Percentiles rank a stretch among this genome's conserved stretches.
These are phyloP conservation scores for Candida palmyrensis DNA, from an alignment of 805 yeast species.

Conservation along the genomic window DNA sequence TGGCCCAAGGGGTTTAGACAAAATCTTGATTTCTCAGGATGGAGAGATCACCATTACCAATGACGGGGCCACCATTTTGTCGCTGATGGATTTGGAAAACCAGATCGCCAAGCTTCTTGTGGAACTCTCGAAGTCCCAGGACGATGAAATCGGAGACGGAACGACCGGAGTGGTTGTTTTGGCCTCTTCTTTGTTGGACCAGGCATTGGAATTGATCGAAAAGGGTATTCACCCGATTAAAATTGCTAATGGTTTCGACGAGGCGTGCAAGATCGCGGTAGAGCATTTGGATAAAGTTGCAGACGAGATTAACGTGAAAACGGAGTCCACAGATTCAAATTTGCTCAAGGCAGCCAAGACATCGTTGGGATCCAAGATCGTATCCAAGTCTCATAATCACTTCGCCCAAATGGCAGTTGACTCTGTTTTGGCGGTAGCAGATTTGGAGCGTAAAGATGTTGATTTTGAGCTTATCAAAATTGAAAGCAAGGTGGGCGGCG, in stretches of 20 bases:
- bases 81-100: slow-evolving; percentile 93
- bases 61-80: slow-evolving; percentile 95
- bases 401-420: slow-evolving; percentile 98
- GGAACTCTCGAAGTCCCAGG: slow-evolving; percentile 90
- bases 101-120: slow-evolving; percentile 95
- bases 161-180: slow-evolving; percentile 98
- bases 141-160: slow-evolving; percentile 98
- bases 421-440: slow-evolving; percentile 89
- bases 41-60: slow-evolving; percentile 98
- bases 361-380: slow-evolving; percentile 91
- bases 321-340: slow-evolving; percentile 47
- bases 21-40: slow-evolving; percentile 90
- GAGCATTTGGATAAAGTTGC: slow-evolving; percentile 69
- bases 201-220: slow-evolving; percentile 90
- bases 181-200: slow-evolving; percentile 91
- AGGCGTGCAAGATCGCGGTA: slow-evolving; percentile 90
- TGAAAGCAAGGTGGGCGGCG: slow-evolving; percentile 94
- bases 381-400: slow-evolving; percentile 86
- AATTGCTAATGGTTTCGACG: slow-evolving; percentile 95
- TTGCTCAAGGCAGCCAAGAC: slow-evolving; percentile 91
- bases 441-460: slow-evolving; percentile 86
- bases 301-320: slow-evolving; percentile 52
- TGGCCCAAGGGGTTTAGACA: slow-evolving; percentile 98
- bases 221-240: slow-evolving; percentile 97
- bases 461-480: slow-evolving; percentile 95